phyloP scores from a whole-genome alignment of 2,329 filamentous ascomycete species.

The Trichoderma pleuroti region DNA sequence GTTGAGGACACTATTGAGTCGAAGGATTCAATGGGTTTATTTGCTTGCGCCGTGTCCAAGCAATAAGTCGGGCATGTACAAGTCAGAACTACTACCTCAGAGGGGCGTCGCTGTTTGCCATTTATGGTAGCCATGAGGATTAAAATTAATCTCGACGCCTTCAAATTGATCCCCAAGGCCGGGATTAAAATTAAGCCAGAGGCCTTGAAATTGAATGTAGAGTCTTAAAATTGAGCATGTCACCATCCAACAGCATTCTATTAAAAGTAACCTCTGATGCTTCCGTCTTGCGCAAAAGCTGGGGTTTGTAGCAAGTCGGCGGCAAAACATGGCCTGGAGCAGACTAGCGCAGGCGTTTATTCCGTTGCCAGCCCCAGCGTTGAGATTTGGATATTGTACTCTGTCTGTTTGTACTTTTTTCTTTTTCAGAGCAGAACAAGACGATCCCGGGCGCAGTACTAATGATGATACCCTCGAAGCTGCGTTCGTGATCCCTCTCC shows the following conservation, averaged over 20 bases:
- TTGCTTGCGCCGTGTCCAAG: not conserved
- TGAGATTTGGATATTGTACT: not conserved
- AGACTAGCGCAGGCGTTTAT: not conserved
- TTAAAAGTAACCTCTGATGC: not conserved
- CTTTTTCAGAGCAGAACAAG: not conserved
- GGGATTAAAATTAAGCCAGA: not conserved
- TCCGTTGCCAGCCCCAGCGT: not conserved
- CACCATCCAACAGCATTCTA: not conserved
- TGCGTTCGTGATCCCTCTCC: not conserved
- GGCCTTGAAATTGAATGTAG: not conserved
- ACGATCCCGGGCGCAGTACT: not conserved
- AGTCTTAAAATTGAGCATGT: not conserved
- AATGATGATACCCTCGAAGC: not conserved
- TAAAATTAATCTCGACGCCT: not conserved
- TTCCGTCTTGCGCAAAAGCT: not conserved
- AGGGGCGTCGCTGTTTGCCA: not conserved
- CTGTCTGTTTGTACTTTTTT: not conserved
- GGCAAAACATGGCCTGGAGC: not conserved
- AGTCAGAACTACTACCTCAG: not conserved
- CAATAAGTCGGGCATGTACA: not conserved
- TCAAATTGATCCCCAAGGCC: not conserved
- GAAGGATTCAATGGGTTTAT: not conserved
- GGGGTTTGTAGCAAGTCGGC: not conserved
- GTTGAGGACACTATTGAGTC: not conserved
- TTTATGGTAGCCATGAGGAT: not conserved